Percentiles rank a stretch among this genome's conserved stretches.
Evolutionary conservation across 2,329 filamentous ascomycete species (phyloP).

Genomic region (Exophiala alcalophila): DNA sequence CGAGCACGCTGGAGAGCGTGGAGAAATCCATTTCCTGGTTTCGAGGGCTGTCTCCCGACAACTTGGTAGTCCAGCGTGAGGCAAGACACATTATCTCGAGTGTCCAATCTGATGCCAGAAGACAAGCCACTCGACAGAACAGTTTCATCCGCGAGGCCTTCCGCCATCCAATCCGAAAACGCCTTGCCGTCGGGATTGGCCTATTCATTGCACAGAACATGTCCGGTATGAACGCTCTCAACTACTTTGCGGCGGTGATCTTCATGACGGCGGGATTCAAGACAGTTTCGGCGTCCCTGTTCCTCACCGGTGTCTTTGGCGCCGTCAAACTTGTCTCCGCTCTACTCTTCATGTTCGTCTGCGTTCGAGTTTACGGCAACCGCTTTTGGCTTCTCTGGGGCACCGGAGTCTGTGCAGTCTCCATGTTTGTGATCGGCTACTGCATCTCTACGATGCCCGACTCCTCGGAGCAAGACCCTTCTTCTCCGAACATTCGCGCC

Average conservation of each 20-base stretch:
- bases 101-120: not conserved
- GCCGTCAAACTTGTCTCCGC: slow-evolving; percentile 16
- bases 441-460: slow-evolving; percentile 9
- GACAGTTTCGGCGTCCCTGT: slow-evolving; percentile 14
- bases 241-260: slow-evolving; percentile 22
- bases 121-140: slow-evolving; percentile 37
- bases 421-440: slow-evolving; percentile 21
- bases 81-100: slow-evolving; percentile 3
- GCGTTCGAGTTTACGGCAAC: slow-evolving; percentile 17
- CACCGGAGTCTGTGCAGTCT: slow-evolving; percentile 13
- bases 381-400: slow-evolving; percentile 21
- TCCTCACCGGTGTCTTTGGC: slow-evolving; percentile 24
- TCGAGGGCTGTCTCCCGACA: slow-evolving; percentile 32
- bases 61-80: slow-evolving; percentile 28
- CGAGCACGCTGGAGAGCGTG: slow-evolving; percentile 48
- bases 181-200: slow-evolving; percentile 15
- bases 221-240: slow-evolving; percentile 20
- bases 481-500: not conserved
- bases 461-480: not conserved
- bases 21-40: slow-evolving; percentile 39
- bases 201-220: slow-evolving; percentile 23
- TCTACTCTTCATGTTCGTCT: slow-evolving; percentile 20
- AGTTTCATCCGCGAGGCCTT: slow-evolving; percentile 44
- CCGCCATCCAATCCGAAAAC: slow-evolving; percentile 15
- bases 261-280: slow-evolving; percentile 16